phyloP scores from a whole-genome alignment of 805 yeast genomes.

The Lachancea cidri region DNA sequence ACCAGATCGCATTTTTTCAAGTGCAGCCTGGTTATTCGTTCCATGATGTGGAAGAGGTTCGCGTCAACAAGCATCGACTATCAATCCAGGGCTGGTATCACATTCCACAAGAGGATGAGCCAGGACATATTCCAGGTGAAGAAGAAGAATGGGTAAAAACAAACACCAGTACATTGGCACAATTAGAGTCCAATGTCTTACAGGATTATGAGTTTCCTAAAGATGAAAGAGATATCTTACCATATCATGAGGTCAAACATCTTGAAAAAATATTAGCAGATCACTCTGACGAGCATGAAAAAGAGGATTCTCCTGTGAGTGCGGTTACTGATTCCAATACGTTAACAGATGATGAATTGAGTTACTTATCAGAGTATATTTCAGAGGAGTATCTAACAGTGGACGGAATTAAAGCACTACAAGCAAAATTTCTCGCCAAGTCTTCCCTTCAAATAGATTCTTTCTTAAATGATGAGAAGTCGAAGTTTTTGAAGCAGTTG shows the following conservation, averaged over 20 bases:
- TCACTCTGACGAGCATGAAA: conserved; percentile 13
- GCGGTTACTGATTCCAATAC: conserved; percentile 15
- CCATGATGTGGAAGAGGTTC: conserved; percentile 97
- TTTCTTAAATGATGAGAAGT: conserved; percentile 54
- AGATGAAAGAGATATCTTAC: conserved; percentile 42
- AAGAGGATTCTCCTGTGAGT: conserved; percentile 11
- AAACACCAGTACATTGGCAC: conserved; percentile 75
- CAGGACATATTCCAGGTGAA: conserved; percentile 77
- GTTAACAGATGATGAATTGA: conserved; percentile 39
- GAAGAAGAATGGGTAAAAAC: conserved; percentile 56
- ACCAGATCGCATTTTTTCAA: conserved; percentile 91
- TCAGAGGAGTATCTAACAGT: conserved; percentile 46
- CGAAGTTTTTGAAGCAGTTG: conserved; percentile 40
- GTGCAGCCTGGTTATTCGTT: conserved; percentile 95
- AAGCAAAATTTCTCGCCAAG: conserved; percentile 53
- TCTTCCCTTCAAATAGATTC: conserved; percentile 64
- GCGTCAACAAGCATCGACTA: conserved; percentile 82
- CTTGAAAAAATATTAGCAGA: conserved; percentile 23
- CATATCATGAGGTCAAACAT: conserved; percentile 36
- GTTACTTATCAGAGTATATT: conserved; percentile 49
- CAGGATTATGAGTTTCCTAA: conserved; percentile 82
- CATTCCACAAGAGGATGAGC: conserved; percentile 90
- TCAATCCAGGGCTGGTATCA: conserved; percentile 99
- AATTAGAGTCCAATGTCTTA: conserved; percentile 67
- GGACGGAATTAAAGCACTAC: conserved; percentile 39